A percentile compares a stretch with the other conserved stretches of the same genome.
Evolutionary conservation across 805 yeast genomes (phyloP).

Genomic region (Candida awuae): DNA sequence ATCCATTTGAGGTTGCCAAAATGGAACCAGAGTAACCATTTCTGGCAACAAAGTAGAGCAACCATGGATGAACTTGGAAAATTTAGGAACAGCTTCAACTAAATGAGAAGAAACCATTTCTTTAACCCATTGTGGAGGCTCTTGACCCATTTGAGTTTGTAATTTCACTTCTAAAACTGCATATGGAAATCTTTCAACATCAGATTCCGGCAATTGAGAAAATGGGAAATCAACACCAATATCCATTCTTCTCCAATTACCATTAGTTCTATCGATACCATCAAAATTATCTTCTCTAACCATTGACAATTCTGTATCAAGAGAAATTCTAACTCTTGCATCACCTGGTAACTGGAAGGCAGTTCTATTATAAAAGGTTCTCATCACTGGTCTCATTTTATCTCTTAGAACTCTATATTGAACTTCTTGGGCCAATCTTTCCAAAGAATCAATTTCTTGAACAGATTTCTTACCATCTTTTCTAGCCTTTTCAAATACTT

Average conservation of each 20-base stretch:
- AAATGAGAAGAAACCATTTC: slow-evolving; percentile 86
- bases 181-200: slow-evolving; percentile 90
- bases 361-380: slow-evolving; percentile 95
- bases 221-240: slow-evolving; percentile 98
- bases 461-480: slow-evolving; percentile 83
- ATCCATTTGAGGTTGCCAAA: slow-evolving; percentile 97
- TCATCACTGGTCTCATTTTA: slow-evolving; percentile 84
- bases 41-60: slow-evolving; percentile 87
- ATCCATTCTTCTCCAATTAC: slow-evolving; percentile 97
- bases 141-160: slow-evolving; percentile 97
- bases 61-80: slow-evolving; percentile 96
- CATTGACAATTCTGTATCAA: slow-evolving; percentile 96
- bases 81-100: slow-evolving; percentile 97
- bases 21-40: slow-evolving; percentile 77
- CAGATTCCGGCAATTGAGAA: slow-evolving; percentile 71
- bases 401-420: slow-evolving; percentile 84
- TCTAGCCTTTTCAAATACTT: slow-evolving; percentile 86
- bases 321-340: slow-evolving; percentile 96
- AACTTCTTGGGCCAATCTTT: slow-evolving; percentile 85
- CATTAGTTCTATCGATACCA: slow-evolving; percentile 80
- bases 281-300: slow-evolving; percentile 96
- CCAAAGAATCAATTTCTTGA: slow-evolving; percentile 85
- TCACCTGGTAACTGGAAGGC: slow-evolving; percentile 99
- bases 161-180: slow-evolving; percentile 96
- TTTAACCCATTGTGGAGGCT: slow-evolving; percentile 96